Evolutionary conservation across 106 monocot species (phyloP).

Genomic region (Alisma plantagoaquatica): DNA sequence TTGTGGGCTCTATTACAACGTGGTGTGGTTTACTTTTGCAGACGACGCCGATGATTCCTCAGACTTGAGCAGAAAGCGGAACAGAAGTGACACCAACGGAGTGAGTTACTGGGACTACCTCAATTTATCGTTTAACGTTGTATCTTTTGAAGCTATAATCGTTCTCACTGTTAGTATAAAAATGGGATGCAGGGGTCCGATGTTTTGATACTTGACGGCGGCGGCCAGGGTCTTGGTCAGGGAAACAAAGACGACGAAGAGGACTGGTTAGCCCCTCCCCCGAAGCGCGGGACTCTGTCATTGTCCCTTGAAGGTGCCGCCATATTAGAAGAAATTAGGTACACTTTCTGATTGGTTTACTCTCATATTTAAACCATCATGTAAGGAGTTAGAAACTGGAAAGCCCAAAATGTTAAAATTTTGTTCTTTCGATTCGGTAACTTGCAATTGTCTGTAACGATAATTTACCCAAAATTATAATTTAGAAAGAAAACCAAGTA

Average conservation of each 20-base stretch:
- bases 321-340: too few species aligned
- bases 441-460: too few species aligned
- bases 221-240: too few species aligned
- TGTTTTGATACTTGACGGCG: slow-evolving; percentile 11
- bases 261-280: slow-evolving; percentile 62
- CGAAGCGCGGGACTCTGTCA: too few species aligned
- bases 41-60: slow-evolving; percentile 16
- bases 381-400: too few species aligned
- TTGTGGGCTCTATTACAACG: neutral
- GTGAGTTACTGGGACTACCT: neutral
- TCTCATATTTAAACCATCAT: too few species aligned
- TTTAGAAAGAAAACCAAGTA: too few species aligned
- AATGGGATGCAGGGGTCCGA: slow-evolving; percentile 9
- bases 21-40: neutral
- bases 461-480: too few species aligned
- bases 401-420: too few species aligned
- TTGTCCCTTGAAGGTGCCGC: too few species aligned
- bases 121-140: neutral
- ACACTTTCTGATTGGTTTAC: too few species aligned
- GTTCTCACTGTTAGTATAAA: neutral
- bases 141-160: neutral
- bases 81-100: neutral
- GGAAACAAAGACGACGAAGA: slow-evolving; percentile 32
- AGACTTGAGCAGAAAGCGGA: slow-evolving; percentile 6
- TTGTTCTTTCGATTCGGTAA: too few species aligned